Evolutionary conservation across 352 stramenopile genomes (phyloP).

Genomic region (Phytopythium ostracodes): DNA sequence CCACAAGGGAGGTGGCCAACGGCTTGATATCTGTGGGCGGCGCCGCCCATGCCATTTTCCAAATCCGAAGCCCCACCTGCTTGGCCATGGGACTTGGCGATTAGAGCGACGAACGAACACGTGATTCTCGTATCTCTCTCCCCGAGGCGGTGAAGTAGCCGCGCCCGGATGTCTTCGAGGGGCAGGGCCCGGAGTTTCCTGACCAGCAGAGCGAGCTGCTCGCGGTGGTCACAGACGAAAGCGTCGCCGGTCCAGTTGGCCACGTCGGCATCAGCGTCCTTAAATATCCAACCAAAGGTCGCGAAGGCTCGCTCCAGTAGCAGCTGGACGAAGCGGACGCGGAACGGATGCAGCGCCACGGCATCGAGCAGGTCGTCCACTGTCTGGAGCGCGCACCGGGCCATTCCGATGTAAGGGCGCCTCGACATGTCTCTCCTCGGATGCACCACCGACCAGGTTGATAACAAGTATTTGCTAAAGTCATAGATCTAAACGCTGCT

Average conservation of each 20-base stretch:
- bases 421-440: too few species aligned
- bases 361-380: not conserved
- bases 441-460: too few species aligned
- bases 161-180: not conserved
- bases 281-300: too few species aligned
- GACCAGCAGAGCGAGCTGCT: not conserved
- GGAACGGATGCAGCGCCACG: not conserved
- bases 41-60: too few species aligned
- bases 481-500: not conserved
- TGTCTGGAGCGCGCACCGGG: not conserved
- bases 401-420: not conserved
- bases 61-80: too few species aligned
- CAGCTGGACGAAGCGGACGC: not conserved
- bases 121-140: too few species aligned
- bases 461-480: too few species aligned
- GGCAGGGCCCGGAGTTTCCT: not conserved
- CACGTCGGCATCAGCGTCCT: too few species aligned
- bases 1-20: too few species aligned
- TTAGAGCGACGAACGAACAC: not conserved
- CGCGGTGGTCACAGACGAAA: not conserved
- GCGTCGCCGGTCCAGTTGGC: not conserved
- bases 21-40: too few species aligned
- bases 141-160: too few species aligned
- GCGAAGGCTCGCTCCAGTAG: not conserved
- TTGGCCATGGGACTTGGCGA: not conserved